Evolutionary conservation across 2,329 filamentous ascomycete genomes (phyloP).

Genomic region (Apiospora aurea): DNA sequence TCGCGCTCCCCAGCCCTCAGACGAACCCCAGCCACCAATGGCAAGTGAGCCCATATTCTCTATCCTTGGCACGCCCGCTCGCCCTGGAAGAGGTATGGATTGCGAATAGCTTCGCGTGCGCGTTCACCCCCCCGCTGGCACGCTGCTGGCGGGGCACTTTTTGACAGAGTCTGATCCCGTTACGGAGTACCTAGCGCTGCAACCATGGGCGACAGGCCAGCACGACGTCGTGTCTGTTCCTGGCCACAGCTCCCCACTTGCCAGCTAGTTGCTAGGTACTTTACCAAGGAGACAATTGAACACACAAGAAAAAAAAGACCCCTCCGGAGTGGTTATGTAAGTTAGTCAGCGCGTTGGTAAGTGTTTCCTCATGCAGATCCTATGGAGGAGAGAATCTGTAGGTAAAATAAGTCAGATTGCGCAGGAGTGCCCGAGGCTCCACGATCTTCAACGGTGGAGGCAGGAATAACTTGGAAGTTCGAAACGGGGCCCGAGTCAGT

Average conservation of each 20-base stretch:
- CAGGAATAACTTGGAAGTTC: conserved; percentile 11
- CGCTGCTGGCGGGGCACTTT: conserved; percentile 2
- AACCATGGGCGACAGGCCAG: not conserved
- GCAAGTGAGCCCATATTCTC: not conserved
- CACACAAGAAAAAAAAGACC: not conserved
- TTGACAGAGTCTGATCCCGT: not conserved
- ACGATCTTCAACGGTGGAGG: conserved; percentile 14
- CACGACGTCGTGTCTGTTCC: not conserved
- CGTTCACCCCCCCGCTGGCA: not conserved
- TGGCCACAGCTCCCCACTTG: not conserved
- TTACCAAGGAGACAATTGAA: not conserved
- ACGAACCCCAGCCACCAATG: not conserved
- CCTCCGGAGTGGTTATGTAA: not conserved
- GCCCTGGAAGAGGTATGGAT: not conserved
- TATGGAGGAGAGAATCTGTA: not conserved
- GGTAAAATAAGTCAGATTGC: not conserved
- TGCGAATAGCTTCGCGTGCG: conserved; percentile 12
- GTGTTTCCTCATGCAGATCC: not conserved
- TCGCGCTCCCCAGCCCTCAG: not conserved
- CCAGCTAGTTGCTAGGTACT: not conserved
- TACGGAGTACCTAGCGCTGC: conserved; percentile 3
- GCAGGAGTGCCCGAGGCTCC: not conserved
- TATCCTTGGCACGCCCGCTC: not conserved
- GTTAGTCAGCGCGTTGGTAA: not conserved
- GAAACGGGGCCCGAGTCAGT: conserved; percentile 14